phyloP scores from a whole-genome alignment of 805 yeast genomes.

The Yamadazyma paraphyllophila region DNA sequence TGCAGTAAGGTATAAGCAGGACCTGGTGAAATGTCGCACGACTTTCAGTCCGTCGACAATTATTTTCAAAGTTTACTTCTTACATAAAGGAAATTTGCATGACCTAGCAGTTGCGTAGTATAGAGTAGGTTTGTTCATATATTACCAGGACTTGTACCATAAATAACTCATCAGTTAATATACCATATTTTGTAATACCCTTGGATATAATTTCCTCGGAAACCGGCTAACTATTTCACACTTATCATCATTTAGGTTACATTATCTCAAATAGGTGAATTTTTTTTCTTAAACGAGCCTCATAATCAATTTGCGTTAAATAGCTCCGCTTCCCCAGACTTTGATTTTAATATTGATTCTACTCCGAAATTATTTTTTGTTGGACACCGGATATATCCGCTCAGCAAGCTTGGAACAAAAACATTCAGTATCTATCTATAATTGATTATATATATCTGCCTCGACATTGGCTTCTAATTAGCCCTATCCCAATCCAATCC shows the following conservation, averaged over 20 bases:
- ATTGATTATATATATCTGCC: no score
- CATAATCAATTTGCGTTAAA: background rate
- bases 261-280: background rate
- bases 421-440: no score
- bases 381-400: background rate
- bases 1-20: background rate
- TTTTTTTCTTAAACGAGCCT: background rate
- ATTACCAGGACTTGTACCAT: no score
- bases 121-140: no score
- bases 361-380: background rate
- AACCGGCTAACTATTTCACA: background rate
- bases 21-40: background rate
- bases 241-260: background rate
- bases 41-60: background rate
- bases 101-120: background rate
- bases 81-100: background rate
- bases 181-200: background rate
- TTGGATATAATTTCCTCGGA: background rate
- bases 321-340: constrained; percentile 6
- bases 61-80: background rate
- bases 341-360: background rate
- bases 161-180: background rate
- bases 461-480: no score
- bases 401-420: background rate
- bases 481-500: no score